These are phyloP conservation scores for Stropharia rugosoannulata DNA, from an alignment of 768 basidiomycete species.

Conservation along the genomic window DNA sequence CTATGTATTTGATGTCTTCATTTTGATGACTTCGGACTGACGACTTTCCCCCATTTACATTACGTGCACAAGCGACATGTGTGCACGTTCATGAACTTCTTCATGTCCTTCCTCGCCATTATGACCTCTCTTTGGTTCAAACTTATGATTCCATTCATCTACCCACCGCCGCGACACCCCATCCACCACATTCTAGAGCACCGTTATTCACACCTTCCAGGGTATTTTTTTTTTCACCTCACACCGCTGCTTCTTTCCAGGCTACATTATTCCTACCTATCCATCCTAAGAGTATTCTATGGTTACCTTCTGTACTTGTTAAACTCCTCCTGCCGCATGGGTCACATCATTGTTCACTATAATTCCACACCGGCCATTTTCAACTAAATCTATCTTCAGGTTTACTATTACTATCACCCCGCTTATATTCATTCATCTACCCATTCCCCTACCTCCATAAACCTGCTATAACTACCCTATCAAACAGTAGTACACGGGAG, in stretches of 20 bases:
- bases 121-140: neutral
- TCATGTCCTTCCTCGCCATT: neutral
- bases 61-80: constrained; percentile 2
- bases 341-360: constrained; percentile 8
- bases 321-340: neutral
- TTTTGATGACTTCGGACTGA: constrained; percentile 1
- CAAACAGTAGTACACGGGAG: neutral
- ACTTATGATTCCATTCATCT: neutral
- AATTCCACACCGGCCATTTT: neutral
- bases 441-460: neutral
- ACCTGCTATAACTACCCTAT: constrained; percentile 1
- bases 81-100: constrained; percentile 2
- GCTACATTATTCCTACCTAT: constrained; percentile 10
- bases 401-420: neutral
- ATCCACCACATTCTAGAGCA: neutral
- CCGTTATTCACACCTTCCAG: neutral
- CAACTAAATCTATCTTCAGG: constrained; percentile 2
- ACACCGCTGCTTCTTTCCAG: neutral
- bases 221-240: neutral
- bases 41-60: neutral
- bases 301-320: constrained; percentile 5
- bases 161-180: neutral
- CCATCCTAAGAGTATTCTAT: constrained; percentile 1
- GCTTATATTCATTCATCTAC: no score
- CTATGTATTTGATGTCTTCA: constrained; percentile 3